Conservation (phyloP, 2,329 filamentous ascomycete genomes). For the Colletotrichum gloeosporioides region DNA sequence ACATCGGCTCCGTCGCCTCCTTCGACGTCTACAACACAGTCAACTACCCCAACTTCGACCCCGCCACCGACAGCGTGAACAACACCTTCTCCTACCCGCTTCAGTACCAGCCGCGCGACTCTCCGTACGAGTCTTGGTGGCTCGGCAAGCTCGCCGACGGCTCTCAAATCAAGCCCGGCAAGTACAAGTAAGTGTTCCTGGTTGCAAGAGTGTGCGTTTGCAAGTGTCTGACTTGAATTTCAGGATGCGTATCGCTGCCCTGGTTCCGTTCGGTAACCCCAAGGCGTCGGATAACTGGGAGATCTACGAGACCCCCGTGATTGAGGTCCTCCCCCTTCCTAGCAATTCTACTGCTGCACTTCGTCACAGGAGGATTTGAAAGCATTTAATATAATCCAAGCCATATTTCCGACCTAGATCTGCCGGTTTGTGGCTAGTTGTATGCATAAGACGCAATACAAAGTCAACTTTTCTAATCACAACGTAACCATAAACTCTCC, state of each 20-base stretch:
- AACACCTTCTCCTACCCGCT: conserved; percentile 44
- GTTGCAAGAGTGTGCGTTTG: neutral
- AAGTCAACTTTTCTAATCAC: fast-evolving
- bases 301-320: conserved; percentile 36
- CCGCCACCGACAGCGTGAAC: conserved; percentile 36
- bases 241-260: conserved; percentile 43
- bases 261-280: conserved; percentile 46
- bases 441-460: neutral
- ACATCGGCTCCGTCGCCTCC: conserved; percentile 46
- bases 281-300: conserved; percentile 46
- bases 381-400: fast-evolving
- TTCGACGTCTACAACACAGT: conserved; percentile 13
- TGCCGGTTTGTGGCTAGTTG: fast-evolving
- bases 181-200: conserved; percentile 37
- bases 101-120: conserved; percentile 36
- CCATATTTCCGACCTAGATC: neutral
- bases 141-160: conserved; percentile 48
- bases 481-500: neutral
- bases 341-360: neutral
- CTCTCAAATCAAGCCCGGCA: conserved; percentile 43
- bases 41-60: conserved; percentile 32
- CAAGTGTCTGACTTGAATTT: neutral
- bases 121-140: conserved; percentile 42
- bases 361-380: neutral
- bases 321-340: conserved; percentile 31